A percentile compares a stretch with the other conserved stretches of the same genome.
These are phyloP conservation scores for Pelargonium fulgidum DNA, from an alignment of 441 rosid genomes.

Conservation along the genomic window DNA sequence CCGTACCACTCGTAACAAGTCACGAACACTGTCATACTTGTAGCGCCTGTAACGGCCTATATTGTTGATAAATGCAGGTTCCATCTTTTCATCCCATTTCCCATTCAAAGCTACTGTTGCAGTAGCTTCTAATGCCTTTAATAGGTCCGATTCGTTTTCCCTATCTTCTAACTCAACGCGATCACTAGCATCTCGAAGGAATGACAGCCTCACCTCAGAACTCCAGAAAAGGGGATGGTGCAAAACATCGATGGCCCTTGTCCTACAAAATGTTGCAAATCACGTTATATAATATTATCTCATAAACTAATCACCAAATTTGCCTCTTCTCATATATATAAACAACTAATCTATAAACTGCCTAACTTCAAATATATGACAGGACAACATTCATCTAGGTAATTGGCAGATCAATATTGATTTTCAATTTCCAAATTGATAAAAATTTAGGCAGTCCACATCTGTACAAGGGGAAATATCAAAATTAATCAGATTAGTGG, in stretches of 20 bases:
- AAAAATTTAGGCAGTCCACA: not conserved
- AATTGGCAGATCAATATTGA: not conserved
- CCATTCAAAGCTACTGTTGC: constrained; percentile 61
- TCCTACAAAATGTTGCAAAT: constrained; percentile 36
- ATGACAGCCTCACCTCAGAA: constrained; percentile 61
- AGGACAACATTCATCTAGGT: not conserved
- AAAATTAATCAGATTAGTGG: no score
- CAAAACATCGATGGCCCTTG: constrained; percentile 53
- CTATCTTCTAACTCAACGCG: constrained; percentile 78
- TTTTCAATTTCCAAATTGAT: not conserved
- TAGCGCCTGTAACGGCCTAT: constrained; percentile 80
- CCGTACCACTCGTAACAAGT: constrained; percentile 62
- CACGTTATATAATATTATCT: not conserved
- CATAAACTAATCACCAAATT: not conserved
- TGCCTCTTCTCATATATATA: not conserved
- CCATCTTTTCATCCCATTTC: constrained; percentile 82
- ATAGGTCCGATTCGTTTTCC: constrained; percentile 49
- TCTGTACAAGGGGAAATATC: not conserved
- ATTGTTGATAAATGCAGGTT: constrained; percentile 55
- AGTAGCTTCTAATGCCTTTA: constrained; percentile 58
- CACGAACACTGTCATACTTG: constrained; percentile 62
- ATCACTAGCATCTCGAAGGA: constrained; percentile 77
- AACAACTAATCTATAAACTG: not conserved
- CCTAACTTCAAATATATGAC: not conserved
- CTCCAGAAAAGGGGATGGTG: constrained; percentile 80